Percentiles rank a stretch among this genome's conserved stretches.
Conservation (phyloP, 2,329 filamentous ascomycete species). For the Fonsecaea nubica region DNA sequence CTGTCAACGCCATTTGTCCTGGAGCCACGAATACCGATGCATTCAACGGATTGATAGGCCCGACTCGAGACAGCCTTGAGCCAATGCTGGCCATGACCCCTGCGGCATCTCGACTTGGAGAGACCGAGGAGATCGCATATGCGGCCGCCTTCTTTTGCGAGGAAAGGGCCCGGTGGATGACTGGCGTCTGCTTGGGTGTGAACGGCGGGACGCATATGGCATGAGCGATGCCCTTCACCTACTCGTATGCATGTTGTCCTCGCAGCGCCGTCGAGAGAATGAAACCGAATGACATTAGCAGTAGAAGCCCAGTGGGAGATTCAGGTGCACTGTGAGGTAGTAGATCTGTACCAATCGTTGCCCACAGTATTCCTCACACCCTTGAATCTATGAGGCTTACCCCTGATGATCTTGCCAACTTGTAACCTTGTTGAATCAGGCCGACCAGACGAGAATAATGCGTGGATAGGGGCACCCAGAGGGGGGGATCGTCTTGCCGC, state of each 20-base stretch:
- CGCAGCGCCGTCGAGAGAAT: background rate
- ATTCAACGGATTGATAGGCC: slow-evolving; percentile 15
- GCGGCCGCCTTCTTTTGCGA: slow-evolving; percentile 53
- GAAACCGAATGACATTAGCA: too few relatives aligned
- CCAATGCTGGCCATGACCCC: slow-evolving; percentile 25
- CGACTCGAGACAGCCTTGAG: slow-evolving; percentile 10
- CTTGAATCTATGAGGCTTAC: background rate
- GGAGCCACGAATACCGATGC: slow-evolving; percentile 22
- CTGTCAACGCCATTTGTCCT: slow-evolving; percentile 20
- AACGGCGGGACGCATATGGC: slow-evolving; percentile 26
- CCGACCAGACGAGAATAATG: background rate
- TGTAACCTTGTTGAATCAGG: background rate
- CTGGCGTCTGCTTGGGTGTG: slow-evolving; percentile 19
- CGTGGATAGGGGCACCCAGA: background rate
- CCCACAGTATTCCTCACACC: background rate
- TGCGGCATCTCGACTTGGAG: slow-evolving; percentile 47
- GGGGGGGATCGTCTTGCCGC: background rate
- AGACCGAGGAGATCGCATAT: slow-evolving; percentile 58
- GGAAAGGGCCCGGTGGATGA: slow-evolving; percentile 24
- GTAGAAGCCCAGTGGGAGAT: too few relatives aligned
- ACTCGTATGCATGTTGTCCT: background rate
- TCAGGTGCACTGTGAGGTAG: too few relatives aligned
- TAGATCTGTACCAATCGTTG: too few relatives aligned
- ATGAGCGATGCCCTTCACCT: background rate
- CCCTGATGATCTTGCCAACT: background rate